These are phyloP conservation scores for Trichosporon ovoides DNA, from an alignment of 1,284 basidiomycete species.

Conservation along the genomic window DNA sequence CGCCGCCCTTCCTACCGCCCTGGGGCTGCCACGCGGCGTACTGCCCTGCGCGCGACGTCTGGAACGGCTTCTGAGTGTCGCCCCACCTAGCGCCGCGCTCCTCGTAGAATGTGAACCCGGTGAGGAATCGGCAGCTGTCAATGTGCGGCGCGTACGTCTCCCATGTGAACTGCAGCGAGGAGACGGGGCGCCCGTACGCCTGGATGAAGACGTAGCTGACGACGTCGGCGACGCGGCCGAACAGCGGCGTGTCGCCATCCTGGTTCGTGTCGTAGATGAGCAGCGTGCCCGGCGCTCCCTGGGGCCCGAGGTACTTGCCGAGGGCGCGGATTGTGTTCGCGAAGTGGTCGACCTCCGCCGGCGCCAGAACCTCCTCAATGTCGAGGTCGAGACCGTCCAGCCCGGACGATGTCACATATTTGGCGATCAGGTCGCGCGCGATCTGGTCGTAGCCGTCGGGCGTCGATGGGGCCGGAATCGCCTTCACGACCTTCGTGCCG, in stretches of 20 bases:
- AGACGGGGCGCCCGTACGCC: neutral
- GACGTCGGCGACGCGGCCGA: neutral
- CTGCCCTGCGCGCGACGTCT: neutral
- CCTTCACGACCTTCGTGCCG: neutral
- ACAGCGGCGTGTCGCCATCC: neutral
- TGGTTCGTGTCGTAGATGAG: constrained; percentile 10
- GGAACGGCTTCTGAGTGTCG: neutral
- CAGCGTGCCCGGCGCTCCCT: neutral
- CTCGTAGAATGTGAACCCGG: constrained; percentile 8
- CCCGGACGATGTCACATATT: neutral
- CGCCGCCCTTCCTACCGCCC: constrained; percentile 1
- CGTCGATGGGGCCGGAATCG: neutral
- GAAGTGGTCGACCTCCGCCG: neutral
- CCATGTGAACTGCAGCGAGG: neutral
- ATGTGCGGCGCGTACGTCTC: neutral
- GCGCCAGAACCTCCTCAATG: neutral
- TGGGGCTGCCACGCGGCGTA: constrained; percentile 1
- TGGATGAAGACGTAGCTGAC: constrained; percentile 3
- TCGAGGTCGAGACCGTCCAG: constrained; percentile 5
- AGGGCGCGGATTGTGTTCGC: neutral
- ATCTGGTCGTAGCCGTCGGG: constrained; percentile 3
- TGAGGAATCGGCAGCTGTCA: neutral
- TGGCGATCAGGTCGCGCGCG: neutral
- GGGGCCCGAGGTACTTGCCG: constrained; percentile 2
- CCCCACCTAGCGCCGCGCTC: neutral